Base-by-base conservation (phyloP, 306 rosid species). In the Vigna nakashimae region DNA sequence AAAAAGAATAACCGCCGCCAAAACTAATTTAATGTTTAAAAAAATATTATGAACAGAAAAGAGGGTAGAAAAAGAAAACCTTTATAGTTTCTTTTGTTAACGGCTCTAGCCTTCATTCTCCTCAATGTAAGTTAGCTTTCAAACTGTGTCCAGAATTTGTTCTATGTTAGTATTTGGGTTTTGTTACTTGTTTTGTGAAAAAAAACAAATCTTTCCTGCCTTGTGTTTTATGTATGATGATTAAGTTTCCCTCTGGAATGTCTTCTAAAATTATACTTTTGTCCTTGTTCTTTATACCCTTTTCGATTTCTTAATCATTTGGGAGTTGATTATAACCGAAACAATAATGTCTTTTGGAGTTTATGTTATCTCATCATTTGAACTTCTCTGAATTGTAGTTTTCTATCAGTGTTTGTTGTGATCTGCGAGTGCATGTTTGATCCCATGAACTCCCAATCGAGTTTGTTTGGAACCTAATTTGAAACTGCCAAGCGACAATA, bases 71-170 rank as follows among this genome's bases (percentile, higher is more conserved):
- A 34, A 60, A n/a, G 34, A 34, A 34, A 52, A 13, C 69, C 53
- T 45, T 82, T 65, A 69, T 69, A 59, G 43, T 36, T 79, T 60
- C 65, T 34, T 77, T 48, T 72, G 57, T 48, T 58, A 64, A 49
- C 63, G 18, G 34, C 16, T 63, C 65, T 26, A 15, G 16, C 17
- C 68, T 79, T 73, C 77, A 68, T 60, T 59, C 78, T 59, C 67
- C 63, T 58, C 74, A 40, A 73, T 28, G 77, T 83, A 6, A 73
- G 83, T 64, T 20, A 77, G 9, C 16, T 16, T 65, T 77, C 17
- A 56, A 56, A 46, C 16, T 57, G 58, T 77, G 36, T 55, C 36
- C 58, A 43, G 30, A 45, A 18, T 34, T 68, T 68, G 56, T 30
- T 77, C 60, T 60, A 32, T 48, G 62, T 18, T 77, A 12, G 22